phyloP scores from a whole-genome alignment of 306 rosid genomes.

The Vigna trinervia region DNA sequence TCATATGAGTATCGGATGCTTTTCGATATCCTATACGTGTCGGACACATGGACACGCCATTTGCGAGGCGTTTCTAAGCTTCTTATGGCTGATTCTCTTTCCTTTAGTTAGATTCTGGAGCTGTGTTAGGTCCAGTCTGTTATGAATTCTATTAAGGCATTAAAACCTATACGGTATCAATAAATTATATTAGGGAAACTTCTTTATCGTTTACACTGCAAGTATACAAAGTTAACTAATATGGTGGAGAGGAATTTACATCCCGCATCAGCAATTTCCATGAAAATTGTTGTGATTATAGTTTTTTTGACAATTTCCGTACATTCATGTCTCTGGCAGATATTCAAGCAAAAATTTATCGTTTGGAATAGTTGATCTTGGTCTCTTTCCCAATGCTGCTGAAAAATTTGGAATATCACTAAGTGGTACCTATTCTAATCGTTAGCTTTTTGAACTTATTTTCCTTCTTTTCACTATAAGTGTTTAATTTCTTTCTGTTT shows the following conservation, averaged over 20 bases:
- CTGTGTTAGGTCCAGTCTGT: not conserved
- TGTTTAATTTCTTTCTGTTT: constrained; percentile 21
- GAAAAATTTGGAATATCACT: constrained; percentile 81
- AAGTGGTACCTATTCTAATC: constrained; percentile 57
- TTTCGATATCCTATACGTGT: too few relatives aligned
- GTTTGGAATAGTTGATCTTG: constrained; percentile 89
- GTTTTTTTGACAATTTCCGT: constrained; percentile 28
- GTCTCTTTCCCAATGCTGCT: constrained; percentile 95
- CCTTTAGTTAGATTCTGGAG: not conserved
- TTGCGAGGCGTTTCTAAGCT: too few relatives aligned
- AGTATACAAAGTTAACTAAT: not conserved
- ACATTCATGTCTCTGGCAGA: constrained; percentile 58
- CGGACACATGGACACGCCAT: too few relatives aligned
- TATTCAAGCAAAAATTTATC: constrained; percentile 86
- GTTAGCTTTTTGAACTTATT: constrained; percentile 8
- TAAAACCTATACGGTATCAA: not conserved
- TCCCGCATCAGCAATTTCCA: constrained; percentile 17
- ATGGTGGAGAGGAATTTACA: not conserved
- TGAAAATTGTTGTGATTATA: constrained; percentile 13
- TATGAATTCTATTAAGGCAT: not conserved
- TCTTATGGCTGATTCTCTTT: not conserved
- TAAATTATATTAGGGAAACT: constrained; percentile 18
- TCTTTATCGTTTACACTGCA: not conserved
- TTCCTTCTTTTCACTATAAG: not conserved
- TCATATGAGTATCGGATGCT: too few relatives aligned